phyloP scores from a whole-genome alignment of 129 eudicot species.

The Flaveria sonorensis region DNA sequence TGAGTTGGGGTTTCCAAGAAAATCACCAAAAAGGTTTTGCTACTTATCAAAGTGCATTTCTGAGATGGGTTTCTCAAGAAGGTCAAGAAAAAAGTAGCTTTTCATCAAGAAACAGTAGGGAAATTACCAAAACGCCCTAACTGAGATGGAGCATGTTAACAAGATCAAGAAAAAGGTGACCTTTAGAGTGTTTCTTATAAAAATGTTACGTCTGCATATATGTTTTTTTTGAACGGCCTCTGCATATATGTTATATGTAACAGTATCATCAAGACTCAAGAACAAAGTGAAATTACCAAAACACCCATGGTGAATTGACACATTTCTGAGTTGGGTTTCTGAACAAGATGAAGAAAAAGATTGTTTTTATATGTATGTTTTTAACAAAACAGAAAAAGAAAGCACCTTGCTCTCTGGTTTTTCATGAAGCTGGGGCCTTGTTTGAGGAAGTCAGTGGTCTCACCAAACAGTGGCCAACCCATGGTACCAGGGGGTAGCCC shows the following conservation, averaged over 20 bases:
- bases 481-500: constrained; percentile 98
- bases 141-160: neutral
- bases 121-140: constrained; percentile 13
- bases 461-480: constrained; percentile 99
- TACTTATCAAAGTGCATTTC: constrained; percentile 18
- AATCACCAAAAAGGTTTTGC: constrained; percentile 19
- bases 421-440: constrained; percentile 96
- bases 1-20: constrained; percentile 29
- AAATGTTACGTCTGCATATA: no score
- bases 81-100: constrained; percentile 22
- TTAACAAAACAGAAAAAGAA: neutral
- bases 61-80: constrained; percentile 24
- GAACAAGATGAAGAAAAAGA: constrained; percentile 20
- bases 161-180: constrained; percentile 15
- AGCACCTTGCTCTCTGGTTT: constrained; percentile 95
- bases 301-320: constrained; percentile 11
- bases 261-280: neutral
- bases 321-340: constrained; percentile 24
- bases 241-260: neutral
- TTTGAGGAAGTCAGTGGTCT: constrained; percentile 94
- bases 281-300: constrained; percentile 12
- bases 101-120: constrained; percentile 8
- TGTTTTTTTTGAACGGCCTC: no score
- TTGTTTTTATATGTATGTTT: neutral
- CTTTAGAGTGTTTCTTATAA: neutral